Percentiles rank a stretch among this genome's conserved stretches.
phyloP scores from a whole-genome alignment of 2,329 filamentous ascomycete species.

The Monilinia polystroma region DNA sequence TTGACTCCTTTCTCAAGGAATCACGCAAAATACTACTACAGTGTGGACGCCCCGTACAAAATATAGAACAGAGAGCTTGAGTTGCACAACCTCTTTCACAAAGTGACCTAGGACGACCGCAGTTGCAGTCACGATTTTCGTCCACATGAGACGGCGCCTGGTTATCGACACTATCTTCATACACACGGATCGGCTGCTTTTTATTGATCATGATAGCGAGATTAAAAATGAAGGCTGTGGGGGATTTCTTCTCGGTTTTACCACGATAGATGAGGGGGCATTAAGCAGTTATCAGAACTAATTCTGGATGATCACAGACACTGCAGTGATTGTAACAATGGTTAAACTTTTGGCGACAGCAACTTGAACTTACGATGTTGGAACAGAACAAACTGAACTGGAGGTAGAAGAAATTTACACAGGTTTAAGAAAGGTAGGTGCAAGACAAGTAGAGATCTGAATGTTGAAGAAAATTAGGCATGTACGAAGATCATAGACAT shows the following conservation, averaged over 20 bases:
- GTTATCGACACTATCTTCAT: neutral
- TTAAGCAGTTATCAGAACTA: neutral
- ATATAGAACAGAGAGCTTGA: neutral
- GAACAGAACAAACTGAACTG: neutral
- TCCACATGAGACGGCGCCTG: neutral
- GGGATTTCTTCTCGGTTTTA: neutral
- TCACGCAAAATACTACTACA: neutral
- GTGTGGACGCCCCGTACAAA: neutral
- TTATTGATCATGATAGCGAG: neutral
- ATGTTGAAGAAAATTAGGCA: neutral
- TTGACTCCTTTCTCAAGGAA: neutral
- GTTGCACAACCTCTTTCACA: neutral
- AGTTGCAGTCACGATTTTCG: slow-evolving; percentile 3
- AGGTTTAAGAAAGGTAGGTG: neutral
- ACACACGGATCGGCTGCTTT: neutral
- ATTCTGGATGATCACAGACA: neutral
- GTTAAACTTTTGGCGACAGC: neutral
- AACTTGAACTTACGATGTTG: neutral
- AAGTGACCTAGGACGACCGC: neutral
- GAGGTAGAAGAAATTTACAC: neutral
- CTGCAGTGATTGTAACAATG: neutral
- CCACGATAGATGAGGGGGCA: neutral
- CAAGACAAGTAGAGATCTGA: neutral
- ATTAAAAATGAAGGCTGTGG: neutral
- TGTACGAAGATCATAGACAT: neutral